Base-by-base conservation (phyloP, 2,329 filamentous ascomycete genomes). In the Colletotrichum brevisporum region DNA sequence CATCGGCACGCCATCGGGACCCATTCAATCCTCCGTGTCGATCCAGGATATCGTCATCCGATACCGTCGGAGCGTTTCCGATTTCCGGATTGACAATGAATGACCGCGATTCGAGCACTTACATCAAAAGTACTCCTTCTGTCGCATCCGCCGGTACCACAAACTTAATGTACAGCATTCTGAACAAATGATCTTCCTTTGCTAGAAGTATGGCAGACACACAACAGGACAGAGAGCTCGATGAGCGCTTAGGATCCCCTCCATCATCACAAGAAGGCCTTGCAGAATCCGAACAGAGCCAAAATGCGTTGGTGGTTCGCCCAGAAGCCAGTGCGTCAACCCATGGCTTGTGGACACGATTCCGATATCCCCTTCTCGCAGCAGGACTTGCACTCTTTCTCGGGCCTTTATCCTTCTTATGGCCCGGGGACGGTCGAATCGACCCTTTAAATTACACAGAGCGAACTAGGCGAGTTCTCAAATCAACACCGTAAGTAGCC, bases 361-460 rank as follows among this genome's bases (percentile, higher is more conserved):
- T 48, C 21, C 45, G 54, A 27, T 41, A 48, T 16, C 45, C 45
- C 13, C 36, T 67, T n/a, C 56, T 67, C 10, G 56, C 41, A 18
- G 56, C 63, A 27, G 63, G 63, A 8, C 36, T 69, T 6, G 55
- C 54, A 13, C 36, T 52, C 13, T 21, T 65, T 15, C 39, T 69
- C n/a, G 56, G 57, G n/a, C 58, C 64, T 4, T 31, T 67, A 6
- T 16, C 51, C 12, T 52, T 39, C 6, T 16, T 67, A 5, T 59
- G 45, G 59, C 50, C 56, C 5, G 50, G 18, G 3, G 61, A 71
- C 43, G 53, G 18, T 1, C 57, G 66, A 6, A 43, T 72, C 9
- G 71, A 72, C 26, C 65, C 65, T 9, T 71, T 60, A 3, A 54
- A 72, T 45, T 72, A 72, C 15, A 51, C 70, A 24, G 63, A 60